These are phyloP conservation scores for Vigna hirtella DNA, from an alignment of 306 rosid genomes.

Conservation along the genomic window DNA sequence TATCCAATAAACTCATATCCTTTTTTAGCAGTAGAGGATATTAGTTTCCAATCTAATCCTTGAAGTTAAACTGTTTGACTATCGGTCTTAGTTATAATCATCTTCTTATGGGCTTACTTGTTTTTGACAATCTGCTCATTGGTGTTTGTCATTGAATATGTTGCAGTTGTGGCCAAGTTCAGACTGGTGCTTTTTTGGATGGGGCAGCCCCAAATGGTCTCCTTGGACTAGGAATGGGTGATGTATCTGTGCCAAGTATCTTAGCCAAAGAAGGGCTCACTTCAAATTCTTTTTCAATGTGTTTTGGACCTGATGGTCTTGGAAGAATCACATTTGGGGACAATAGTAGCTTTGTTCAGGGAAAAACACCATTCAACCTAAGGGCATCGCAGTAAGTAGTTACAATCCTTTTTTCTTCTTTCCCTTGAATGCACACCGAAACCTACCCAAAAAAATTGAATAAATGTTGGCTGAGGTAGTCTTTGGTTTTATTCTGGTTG, in stretches of 20 bases:
- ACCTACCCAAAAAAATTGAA: not conserved
- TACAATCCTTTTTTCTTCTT: constrained; percentile 14
- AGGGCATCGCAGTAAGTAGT: constrained; percentile 57
- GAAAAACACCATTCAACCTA: constrained; percentile 74
- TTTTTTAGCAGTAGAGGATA: not conserved
- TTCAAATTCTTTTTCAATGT: constrained; percentile 88
- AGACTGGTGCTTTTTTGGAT: constrained; percentile 71
- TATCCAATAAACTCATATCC: not conserved
- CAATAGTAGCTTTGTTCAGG: constrained; percentile 64
- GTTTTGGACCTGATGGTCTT: constrained; percentile 68
- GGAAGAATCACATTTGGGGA: constrained; percentile 93
- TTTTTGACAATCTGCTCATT: constrained; percentile 17
- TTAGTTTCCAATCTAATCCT: constrained; percentile 16
- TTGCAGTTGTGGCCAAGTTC: constrained; percentile 87
- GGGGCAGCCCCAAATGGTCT: constrained; percentile 91
- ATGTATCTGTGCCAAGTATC: constrained; percentile 79
- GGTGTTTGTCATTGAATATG: constrained; percentile 38
- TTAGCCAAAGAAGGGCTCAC: constrained; percentile 68
- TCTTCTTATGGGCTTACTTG: not conserved
- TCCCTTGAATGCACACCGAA: constrained; percentile 28
- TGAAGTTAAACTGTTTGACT: not conserved
- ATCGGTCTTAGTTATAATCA: constrained; percentile 15
- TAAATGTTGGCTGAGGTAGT: not conserved
- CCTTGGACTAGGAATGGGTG: constrained; percentile 81
- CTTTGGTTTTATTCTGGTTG: constrained; percentile 6